Evolutionary conservation across 768 basidiomycete species (phyloP), one percentile per base, ranked within the genome.

Genomic region (Lactifluus pinguis): DNA sequence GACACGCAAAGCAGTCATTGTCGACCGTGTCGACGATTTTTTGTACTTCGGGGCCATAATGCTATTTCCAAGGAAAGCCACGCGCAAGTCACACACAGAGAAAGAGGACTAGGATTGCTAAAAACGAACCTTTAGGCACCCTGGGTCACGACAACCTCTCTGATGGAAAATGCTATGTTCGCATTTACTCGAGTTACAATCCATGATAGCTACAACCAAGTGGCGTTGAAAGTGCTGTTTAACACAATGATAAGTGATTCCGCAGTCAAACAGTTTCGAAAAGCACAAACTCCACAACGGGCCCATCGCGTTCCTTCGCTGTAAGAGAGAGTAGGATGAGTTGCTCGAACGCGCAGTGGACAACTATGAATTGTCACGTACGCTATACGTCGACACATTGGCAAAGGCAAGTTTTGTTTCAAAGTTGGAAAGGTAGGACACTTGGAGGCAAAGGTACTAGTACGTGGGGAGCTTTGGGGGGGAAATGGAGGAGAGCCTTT

Each of bases 261-360:
- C 32, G 9, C 57, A 50, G 32, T 34, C 32, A 4, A 48, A 34
- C 47, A 50, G 41, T 34, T 25, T 25, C 29, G 30, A 17, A 10
- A 60, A 38, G 38, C 25, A 55, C 74, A 57, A 72, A 89, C 87
- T 67, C 84, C 83, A 71, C 88, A 90, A 61, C 76, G 79, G 57
- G 76, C 73, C 87, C 87, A 90, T 25, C 80, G 81, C 19, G 87
- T 89, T 72, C 88, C 88, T 80, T 88, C 81, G 61, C 88, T 89
- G 71, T 29, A 57, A 60, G 60, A 60, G 44, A 52, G 3, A 21
- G n/a, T n/a, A 36, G 50, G 65, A 32, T 50, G 58, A 67, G 30
- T 25, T 64, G 67, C 50, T 47, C 52, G 44, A 30, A 65, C 30
- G 29, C 55, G 30, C 13, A 30, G n/a, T 49, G 36, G 41, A 29